Evolutionary conservation across 495 filamentous ascomycete species (phyloP), one percentile per base, ranked within the genome.

Genomic region (Immersiella caudata): DNA sequence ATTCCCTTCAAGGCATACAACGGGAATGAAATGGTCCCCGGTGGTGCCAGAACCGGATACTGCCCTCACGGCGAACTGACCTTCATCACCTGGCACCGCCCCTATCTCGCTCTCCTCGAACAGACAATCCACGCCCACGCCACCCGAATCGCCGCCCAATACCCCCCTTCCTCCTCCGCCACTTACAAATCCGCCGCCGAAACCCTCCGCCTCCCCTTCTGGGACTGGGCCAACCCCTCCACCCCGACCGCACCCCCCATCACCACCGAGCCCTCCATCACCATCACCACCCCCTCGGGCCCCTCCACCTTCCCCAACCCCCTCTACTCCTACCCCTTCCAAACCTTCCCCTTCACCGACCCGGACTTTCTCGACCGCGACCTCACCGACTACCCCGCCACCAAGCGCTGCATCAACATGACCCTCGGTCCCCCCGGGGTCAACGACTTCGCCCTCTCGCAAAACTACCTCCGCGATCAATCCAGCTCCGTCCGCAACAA

Each of bases 1-100:
- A 70, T 76, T 26, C 83, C 83, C 1, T 82, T 78, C 58, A 67
- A 68, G 11, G 62, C 75, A 11, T 85, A 78, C 74, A 78, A 84
- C 54, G 75, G 70, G 22, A 75, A 76, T 14, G 75, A 70, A 7
- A 66, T 75, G 4, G 75, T 74, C 46, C 35, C 68, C 11, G 70
- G 73, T 49, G 68, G 67, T 7, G 52, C 70, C n/a, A 12, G 55
- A 11, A 63, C 66, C n/a, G 81, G 83, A 5, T 85, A 81, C 66
- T 86, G 83, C 67, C 77, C 78, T 25, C 80, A 81, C 46, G 68
- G 71, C 49, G 0, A 70, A 50, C 60, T 68, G 52, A 74, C 74
- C 55, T 75, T 80, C 46, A 67, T 72, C 49, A 64, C 75, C 9
- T 80, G 76, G 77, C 77, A 80, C 59, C 75, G 77, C 22, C 73